Evolutionary conservation across 2,329 filamentous ascomycete genomes (phyloP).

Genomic region (Pseudogymnoascus sp.): DNA sequence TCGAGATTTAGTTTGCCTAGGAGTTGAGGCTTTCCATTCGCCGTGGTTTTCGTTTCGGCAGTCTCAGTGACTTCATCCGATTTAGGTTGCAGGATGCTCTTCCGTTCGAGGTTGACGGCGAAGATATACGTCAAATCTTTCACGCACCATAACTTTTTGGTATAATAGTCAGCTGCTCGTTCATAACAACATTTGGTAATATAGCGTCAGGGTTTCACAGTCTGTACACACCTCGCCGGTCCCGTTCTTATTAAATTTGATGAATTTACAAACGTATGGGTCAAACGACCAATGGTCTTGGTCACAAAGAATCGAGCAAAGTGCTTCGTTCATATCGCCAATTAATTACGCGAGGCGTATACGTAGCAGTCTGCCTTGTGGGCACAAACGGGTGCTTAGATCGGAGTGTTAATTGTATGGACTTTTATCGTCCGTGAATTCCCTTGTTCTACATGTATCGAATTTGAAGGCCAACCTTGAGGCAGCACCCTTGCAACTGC

Average conservation of each 20-base stretch:
- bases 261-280: slow-evolving; percentile 16
- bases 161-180: background rate
- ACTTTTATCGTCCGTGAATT: no score
- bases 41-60: no score
- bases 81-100: slow-evolving; percentile 7
- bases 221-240: slow-evolving; percentile 20
- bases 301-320: slow-evolving; percentile 20
- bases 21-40: no score
- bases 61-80: no score
- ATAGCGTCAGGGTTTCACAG: no score
- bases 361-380: no score
- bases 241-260: slow-evolving; percentile 22
- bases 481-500: background rate
- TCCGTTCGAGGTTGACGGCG: slow-evolving; percentile 10
- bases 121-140: slow-evolving; percentile 13
- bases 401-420: no score
- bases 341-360: background rate
- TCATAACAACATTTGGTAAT: no score
- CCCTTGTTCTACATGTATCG: no score
- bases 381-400: no score
- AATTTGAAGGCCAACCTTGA: no score
- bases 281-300: slow-evolving; percentile 20
- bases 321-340: slow-evolving; percentile 21
- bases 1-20: no score
- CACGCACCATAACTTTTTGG: slow-evolving; percentile 1